Evolutionary conservation across 2,329 filamentous ascomycete species (phyloP), one percentile per base, ranked within the genome.

Genomic region (Venturia pyrina): DNA sequence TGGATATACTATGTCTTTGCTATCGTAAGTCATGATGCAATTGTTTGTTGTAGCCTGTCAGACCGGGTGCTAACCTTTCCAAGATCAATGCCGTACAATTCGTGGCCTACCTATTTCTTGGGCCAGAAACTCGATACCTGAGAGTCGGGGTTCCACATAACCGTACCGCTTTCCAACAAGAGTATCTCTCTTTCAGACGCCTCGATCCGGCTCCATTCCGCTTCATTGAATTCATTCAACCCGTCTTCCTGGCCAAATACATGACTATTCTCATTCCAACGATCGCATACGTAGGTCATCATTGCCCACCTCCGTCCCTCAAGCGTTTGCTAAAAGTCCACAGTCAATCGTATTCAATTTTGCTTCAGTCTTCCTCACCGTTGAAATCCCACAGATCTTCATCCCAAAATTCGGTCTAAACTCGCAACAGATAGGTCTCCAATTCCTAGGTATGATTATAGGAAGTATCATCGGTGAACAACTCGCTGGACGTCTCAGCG

Each of bases 1-100:
- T 86, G 84, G 83, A 84, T 85, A 34, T 86, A 83, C 72, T 86
- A 80, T 78, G 78, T 81, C 28, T 73, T 85, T 28, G 82, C 82
- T 1, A 21, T 44, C 43, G 50, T 57, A 19, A 57, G 50, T 57
- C 17, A 21, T 15, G 4, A 13, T 57, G 21, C 32, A 15, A 17
- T 10, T 57, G 24, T 8, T 3, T 21, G n/a, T 1, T 44, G 21
- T 17, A 7, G 3, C 34, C 40, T 2, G 28, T 28, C n/a, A 41
- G 62, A 28, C 3, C 50, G n/a, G 62, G 61, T 62, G 61, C 66
- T 61, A 66, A 63, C 11, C 15, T 11, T 2, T 3, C 17, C 24
- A 32, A 57, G 50, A 80, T 80, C 69, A 86, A 87, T 66, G 82
- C 77, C 62, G 79, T 78, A 6, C 84, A 87, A 68, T 79, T 87